Conservation (phyloP, 129 eudicot genomes). For the Flaveria ramosissima region DNA sequence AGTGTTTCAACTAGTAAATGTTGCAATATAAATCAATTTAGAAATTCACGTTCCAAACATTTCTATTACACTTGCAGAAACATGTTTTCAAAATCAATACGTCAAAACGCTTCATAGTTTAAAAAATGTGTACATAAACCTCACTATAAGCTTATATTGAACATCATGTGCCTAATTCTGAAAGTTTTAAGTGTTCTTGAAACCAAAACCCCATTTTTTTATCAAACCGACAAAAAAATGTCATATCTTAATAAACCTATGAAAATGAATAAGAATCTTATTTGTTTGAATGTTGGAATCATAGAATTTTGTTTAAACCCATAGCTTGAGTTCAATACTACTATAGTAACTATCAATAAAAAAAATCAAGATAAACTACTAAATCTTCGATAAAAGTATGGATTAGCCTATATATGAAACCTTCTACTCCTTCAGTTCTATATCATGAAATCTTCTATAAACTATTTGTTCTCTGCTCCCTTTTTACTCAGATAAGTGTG, state of each 20-base stretch:
- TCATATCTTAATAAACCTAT: not conserved
- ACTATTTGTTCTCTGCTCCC: not conserved
- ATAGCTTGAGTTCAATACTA: not conserved
- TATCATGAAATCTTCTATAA: not conserved
- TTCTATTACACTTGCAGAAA: not conserved
- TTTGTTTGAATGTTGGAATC: not conserved
- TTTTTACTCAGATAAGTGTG: slow-evolving; percentile 1
- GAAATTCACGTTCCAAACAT: not conserved
- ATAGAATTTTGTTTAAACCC: not conserved
- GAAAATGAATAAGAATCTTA: not conserved
- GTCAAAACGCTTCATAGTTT: not conserved
- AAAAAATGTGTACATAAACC: not conserved
- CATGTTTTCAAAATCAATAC: not conserved
- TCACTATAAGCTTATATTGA: not conserved
- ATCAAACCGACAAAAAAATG: not conserved
- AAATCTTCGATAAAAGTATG: not conserved
- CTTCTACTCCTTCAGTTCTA: not conserved
- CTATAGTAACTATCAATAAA: not conserved
- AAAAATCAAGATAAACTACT: not conserved
- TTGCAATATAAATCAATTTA: not conserved
- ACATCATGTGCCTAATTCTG: not conserved
- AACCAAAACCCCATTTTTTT: not conserved
- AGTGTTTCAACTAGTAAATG: not conserved
- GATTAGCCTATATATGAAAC: not conserved
- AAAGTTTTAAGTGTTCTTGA: not conserved